Percentiles rank a stretch among this genome's conserved stretches.
These are phyloP conservation scores for Neonectria punicea DNA, from an alignment of 2,329 filamentous ascomycete species.

Conservation along the genomic window DNA sequence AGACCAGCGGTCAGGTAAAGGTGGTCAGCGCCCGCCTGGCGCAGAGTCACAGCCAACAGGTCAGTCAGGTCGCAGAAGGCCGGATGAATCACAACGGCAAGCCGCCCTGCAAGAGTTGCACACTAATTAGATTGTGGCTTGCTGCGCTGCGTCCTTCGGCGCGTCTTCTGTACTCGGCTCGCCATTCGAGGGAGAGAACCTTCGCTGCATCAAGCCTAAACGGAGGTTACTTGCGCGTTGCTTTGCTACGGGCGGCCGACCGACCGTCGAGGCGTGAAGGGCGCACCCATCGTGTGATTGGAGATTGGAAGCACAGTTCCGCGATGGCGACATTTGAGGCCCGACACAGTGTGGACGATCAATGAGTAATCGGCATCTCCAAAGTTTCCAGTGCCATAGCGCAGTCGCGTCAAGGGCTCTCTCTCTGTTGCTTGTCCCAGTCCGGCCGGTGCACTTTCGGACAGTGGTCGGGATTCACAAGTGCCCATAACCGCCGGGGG, in stretches of 20 bases:
- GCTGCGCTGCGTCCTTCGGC: neutral
- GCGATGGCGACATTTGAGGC: conserved; percentile 2
- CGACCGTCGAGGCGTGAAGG: neutral
- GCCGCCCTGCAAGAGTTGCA: neutral
- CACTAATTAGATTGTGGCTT: neutral
- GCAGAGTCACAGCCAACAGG: neutral
- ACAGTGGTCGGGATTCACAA: neutral
- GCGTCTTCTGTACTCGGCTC: neutral
- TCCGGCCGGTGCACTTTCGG: conserved; percentile 14
- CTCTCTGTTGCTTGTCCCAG: neutral
- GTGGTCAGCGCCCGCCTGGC: neutral
- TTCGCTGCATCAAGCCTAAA: neutral
- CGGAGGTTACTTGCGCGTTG: neutral
- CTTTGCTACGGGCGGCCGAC: neutral
- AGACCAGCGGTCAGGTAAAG: conserved; percentile 16
- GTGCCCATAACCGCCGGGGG: neutral
- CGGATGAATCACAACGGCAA: conserved; percentile 7
- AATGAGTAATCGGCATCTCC: neutral
- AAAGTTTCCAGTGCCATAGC: neutral
- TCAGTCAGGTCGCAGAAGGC: neutral
- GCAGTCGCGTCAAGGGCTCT: neutral
- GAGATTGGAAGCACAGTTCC: neutral
- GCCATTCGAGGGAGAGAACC: neutral
- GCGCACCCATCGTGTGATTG: neutral
- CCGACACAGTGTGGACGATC: neutral